Conservation (phyloP, 345 rosid species). For the Arabidopsis arenosa region DNA sequence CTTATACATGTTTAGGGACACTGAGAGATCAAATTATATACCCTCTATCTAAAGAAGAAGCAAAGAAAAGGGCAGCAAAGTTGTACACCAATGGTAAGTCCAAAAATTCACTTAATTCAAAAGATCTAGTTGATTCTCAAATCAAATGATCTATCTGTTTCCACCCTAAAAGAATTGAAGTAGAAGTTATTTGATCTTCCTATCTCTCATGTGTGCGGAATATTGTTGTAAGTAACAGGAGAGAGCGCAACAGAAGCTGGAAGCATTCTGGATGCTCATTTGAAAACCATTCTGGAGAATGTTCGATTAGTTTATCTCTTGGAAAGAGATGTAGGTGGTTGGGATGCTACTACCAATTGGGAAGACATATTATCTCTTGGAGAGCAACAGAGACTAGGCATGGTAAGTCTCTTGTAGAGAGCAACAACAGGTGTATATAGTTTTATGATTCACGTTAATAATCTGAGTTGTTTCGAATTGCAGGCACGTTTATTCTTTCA, state of each 20-base stretch:
- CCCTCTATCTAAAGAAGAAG: slow-evolving; percentile 91
- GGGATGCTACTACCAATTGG: slow-evolving; percentile 88
- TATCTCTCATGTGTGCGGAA: slow-evolving; percentile 5
- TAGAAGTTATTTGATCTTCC: slow-evolving; percentile 23
- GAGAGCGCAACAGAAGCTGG: slow-evolving; percentile 45
- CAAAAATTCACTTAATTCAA: background rate
- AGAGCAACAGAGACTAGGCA: slow-evolving; percentile 97
- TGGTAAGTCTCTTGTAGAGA: slow-evolving; percentile 58
- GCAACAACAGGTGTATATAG: background rate
- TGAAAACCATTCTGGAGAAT: slow-evolving; percentile 78
- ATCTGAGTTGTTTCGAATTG: slow-evolving; percentile 38
- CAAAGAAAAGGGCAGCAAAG: slow-evolving; percentile 58
- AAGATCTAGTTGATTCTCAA: slow-evolving; percentile 16
- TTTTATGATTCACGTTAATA: slow-evolving; percentile 2
- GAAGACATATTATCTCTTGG: slow-evolving; percentile 96
- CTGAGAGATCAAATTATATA: slow-evolving; percentile 98
- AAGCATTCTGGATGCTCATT: slow-evolving; percentile 56
- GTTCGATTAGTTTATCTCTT: slow-evolving; percentile 84
- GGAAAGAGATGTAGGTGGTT: slow-evolving; percentile 84
- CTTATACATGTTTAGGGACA: slow-evolving; percentile 97
- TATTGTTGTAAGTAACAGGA: slow-evolving; percentile 48
- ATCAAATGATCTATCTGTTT: background rate
- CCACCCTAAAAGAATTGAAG: slow-evolving; percentile 1
- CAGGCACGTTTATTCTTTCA: slow-evolving; percentile 97
- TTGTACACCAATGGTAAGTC: slow-evolving; percentile 62